Evolutionary conservation across 176 grass and related monocot species (phyloP).

Genomic region (Phyllostachys edulis): DNA sequence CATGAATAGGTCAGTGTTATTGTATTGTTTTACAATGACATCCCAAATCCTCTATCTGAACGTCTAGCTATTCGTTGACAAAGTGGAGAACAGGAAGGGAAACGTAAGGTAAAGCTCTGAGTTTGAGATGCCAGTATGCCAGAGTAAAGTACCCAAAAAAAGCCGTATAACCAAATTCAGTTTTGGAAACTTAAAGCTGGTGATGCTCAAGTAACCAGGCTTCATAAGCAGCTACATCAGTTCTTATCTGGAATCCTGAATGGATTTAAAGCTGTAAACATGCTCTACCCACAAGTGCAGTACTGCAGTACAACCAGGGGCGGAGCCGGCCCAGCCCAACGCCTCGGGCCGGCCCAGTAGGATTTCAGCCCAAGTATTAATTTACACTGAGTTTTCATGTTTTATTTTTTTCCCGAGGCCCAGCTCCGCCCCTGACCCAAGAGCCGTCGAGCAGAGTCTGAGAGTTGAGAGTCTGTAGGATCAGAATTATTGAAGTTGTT

Average conservation of each 20-base stretch:
- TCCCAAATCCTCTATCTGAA: not conserved
- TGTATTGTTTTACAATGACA: constrained; percentile 4
- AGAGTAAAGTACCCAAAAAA: not conserved
- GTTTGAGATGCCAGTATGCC: not conserved
- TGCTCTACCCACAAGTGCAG: not conserved
- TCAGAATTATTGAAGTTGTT: no score
- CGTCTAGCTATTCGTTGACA: not conserved
- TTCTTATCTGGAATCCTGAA: not conserved
- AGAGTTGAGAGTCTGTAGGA: no score
- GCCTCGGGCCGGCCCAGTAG: no score
- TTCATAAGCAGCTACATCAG: not conserved
- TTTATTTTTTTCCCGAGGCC: no score
- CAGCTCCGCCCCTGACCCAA: no score
- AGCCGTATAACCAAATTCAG: not conserved
- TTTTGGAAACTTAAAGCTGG: not conserved
- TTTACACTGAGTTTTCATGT: no score
- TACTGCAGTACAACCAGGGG: not conserved
- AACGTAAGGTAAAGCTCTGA: not conserved
- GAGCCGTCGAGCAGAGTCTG: no score
- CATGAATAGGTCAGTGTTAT: not conserved
- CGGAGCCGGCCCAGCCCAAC: no score
- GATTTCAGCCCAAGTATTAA: no score
- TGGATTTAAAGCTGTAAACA: not conserved
- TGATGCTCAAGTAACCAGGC: not conserved
- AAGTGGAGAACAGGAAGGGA: not conserved